These are phyloP conservation scores for Kluyveromyces starmeri DNA, from an alignment of 805 yeast genomes.

Conservation along the genomic window DNA sequence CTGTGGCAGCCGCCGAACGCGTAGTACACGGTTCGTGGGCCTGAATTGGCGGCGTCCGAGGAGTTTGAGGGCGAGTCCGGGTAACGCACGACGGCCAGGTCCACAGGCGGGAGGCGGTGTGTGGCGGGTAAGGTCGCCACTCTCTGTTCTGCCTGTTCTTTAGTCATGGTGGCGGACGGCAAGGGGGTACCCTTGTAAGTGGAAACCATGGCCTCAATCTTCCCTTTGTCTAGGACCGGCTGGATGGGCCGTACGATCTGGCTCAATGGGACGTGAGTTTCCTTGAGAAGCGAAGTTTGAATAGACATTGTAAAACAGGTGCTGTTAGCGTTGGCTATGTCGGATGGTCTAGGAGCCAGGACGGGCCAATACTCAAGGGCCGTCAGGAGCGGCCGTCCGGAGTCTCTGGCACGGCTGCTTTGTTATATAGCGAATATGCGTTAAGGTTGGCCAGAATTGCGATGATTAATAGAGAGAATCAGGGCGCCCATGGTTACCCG, in stretches of 20 bases:
- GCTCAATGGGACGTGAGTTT: constrained; percentile 51
- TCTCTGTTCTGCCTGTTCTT: constrained; percentile 29
- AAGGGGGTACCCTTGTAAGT: constrained; percentile 56
- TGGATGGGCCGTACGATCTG: constrained; percentile 75
- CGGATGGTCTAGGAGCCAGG: too few species aligned
- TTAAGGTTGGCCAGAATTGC: too few species aligned
- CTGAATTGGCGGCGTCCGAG: too few species aligned
- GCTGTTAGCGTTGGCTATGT: too few species aligned
- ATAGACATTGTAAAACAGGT: constrained; percentile 63
- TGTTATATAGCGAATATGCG: too few species aligned
- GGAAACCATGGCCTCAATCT: constrained; percentile 72
- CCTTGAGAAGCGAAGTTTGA: constrained; percentile 36
- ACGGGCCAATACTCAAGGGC: too few species aligned
- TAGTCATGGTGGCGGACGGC: constrained; percentile 52
- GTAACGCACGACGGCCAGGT: constrained; percentile 60
- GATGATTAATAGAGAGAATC: too few species aligned
- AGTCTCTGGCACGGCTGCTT: too few species aligned
- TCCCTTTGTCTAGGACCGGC: constrained; percentile 67
- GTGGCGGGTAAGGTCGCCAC: background rate
- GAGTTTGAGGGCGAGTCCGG: constrained; percentile 38
- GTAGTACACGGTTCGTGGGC: constrained; percentile 57
- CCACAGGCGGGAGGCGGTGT: constrained; percentile 60
- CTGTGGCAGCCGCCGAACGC: constrained; percentile 91
- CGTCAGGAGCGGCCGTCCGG: too few species aligned
- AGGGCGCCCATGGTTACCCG: too few species aligned